Evolutionary conservation across 106 monocot genomes (phyloP).

Genomic region (Dendrobium nobile): DNA sequence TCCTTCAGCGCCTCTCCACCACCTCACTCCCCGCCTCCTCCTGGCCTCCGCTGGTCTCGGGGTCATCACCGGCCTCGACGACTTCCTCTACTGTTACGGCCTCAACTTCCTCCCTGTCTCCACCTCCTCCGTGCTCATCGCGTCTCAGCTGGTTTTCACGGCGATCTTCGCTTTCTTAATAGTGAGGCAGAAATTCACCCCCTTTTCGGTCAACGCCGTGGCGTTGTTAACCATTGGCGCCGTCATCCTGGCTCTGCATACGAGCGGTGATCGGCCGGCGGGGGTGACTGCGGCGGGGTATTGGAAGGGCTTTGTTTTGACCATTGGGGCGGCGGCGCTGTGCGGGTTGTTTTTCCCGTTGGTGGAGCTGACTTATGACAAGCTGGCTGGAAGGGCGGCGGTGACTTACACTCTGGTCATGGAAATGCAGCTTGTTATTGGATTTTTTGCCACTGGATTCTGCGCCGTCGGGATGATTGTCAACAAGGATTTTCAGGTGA

Average conservation of each 20-base stretch:
- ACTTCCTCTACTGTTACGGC: conserved; percentile 13
- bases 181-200: conserved; percentile 13
- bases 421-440: conserved; percentile 61
- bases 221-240: conserved; percentile 12
- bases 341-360: conserved; percentile 7
- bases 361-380: conserved; percentile 8
- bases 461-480: conserved; percentile 45
- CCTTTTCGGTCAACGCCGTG: conserved; percentile 15
- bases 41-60: neutral
- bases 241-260: conserved; percentile 6
- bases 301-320: conserved; percentile 9
- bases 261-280: conserved; percentile 9
- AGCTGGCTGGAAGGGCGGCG: neutral
- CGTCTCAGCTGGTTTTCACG: conserved; percentile 15
- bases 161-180: conserved; percentile 20
- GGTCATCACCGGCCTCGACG: conserved; percentile 3
- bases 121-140: conserved; percentile 5
- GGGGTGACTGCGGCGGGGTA: conserved; percentile 10
- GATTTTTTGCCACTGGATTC: conserved; percentile 42
- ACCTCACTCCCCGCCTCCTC: conserved; percentile 9
- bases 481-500: conserved; percentile 39
- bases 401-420: conserved; percentile 19
- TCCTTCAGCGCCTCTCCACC: neutral
- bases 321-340: neutral
- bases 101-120: conserved; percentile 12